Percentiles rank a stretch among this genome's conserved stretches.
Evolutionary conservation across 2,329 filamentous ascomycete species (phyloP).

Genomic region (Diaporthe capsici): DNA sequence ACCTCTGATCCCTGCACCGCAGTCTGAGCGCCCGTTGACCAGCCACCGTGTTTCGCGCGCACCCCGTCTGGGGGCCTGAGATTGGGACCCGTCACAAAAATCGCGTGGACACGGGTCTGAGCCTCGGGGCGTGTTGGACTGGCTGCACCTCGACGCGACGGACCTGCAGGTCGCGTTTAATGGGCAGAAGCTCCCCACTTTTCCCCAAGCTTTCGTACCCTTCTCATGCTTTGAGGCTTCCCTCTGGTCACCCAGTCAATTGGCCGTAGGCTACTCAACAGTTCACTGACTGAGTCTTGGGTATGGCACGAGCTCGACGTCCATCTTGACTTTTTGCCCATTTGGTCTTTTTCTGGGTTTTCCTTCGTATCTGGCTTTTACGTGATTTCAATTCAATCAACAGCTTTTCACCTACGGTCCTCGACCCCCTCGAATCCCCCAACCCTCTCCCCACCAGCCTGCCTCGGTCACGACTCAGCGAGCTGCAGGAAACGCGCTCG

Average conservation of each 20-base stretch:
- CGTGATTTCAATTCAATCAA: background rate
- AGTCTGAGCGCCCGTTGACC: background rate
- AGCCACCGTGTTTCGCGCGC: constrained; percentile 2
- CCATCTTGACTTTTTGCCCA: background rate
- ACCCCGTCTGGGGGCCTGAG: background rate
- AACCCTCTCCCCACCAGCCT: constrained; percentile 13
- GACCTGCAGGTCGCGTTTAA: constrained; percentile 40
- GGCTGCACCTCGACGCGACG: constrained; percentile 20
- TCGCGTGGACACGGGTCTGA: constrained; percentile 33
- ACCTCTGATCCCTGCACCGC: background rate
- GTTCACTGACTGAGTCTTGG: constrained; percentile 7
- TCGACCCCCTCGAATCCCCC: background rate
- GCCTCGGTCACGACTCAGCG: constrained; percentile 29
- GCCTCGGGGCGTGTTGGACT: constrained; percentile 22
- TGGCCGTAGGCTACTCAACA: constrained; percentile 6
- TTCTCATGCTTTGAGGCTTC: constrained; percentile 26
- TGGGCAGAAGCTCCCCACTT: constrained; percentile 31
- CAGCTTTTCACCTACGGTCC: background rate
- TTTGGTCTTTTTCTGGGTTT: background rate
- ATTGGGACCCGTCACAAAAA: constrained; percentile 34
- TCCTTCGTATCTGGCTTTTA: background rate
- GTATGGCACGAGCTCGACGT: background rate
- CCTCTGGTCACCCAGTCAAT: constrained; percentile 10
- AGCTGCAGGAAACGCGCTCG: constrained; percentile 28
- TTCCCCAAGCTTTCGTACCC: constrained; percentile 11